Base-by-base conservation (phyloP, 371 early-diverging fungal species). In the Chytridiales sp. region DNA sequence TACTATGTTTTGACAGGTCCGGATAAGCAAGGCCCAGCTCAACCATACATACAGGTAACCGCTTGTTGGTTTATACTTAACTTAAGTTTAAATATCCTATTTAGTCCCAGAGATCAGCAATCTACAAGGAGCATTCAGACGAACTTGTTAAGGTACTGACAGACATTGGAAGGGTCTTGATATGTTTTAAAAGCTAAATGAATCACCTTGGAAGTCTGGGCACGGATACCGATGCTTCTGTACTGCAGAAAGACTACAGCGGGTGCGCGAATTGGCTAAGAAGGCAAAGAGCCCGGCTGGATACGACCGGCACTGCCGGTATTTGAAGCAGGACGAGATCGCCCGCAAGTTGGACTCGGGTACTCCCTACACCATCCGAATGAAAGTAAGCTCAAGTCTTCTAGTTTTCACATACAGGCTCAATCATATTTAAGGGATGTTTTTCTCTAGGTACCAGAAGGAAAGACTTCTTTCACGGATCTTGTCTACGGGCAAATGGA, bases 201-300 rank as follows among this genome's bases (percentile, higher is more conserved):
- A n/a, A n/a, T n/a, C n/a, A n/a, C n/a, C n/a, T n/a, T n/a, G n/a
- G n/a, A n/a, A 51, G 52, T 22, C 44, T n/a, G 92, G 87, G 0
- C 81, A 86, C n/a, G 97, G 93, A 0, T 96, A 96, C 62, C 81
- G 88, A 35, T 96, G 97, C 64, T 95, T 91, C 62, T 96, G 97
- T 70, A 77, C 83, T 1, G 68, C 87, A 0, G 86, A 90, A 47
- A 81, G 91, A 22, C 74, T 94, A 3, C 61, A 73, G 15, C 83
- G 90, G 9, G 72, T 79, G 34, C 56, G 72, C 27, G 77, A 81
- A 11, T 78, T 78, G 21, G 77, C 82, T 27, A n/a, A n/a, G n/a
- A n/a, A n/a, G n/a, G 67, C 79, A 3, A 90, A 90, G 0, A 74
- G 71, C 34, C 64, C 74, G 8, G 80, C 85, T 8, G 83, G 83